Evolutionary conservation across 192 early-diverging fungal species (phyloP), one percentile per base, ranked within the genome.

Genomic region (Backusella australiensis): DNA sequence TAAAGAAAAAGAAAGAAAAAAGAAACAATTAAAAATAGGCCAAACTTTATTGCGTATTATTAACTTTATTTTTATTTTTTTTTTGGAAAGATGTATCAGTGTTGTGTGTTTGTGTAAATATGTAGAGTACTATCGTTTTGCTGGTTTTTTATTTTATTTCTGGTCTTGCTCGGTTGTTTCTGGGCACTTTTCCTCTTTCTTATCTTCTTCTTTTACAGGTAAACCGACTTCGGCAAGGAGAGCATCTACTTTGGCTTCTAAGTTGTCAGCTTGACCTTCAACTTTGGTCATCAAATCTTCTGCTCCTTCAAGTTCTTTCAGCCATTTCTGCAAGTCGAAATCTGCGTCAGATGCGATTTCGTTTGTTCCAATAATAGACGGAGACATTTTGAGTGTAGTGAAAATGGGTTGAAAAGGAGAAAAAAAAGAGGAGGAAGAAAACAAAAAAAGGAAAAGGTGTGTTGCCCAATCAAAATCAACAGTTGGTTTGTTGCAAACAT

Each of bases 181-280:
- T 34, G 46, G 32, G 4, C 6, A 34, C 7, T 68, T 34, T 69
- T 34, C 67, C 17, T 36, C 29, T 19, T 9, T 68, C 44, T 21
- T 15, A 21, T 44, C 23, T 71, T 39, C 4, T 71, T 17, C 7
- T 42, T 71, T 53, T 65, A 15, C 67, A 46, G 70, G 44, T 1
- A 71, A 6, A 19, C 70, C 70, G 1, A 71, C 36, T 26, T 74
- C 63, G 14, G 46, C 36, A n/a, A 78, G 53, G n/a, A 78, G 52
- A 52, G 65, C 77, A 42, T 78, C 77, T 29, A 78, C 66, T 65
- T 78, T 78, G 41, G 72, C 71, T 29, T 78, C 46, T 26, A 78
- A 72, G 9, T 14, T 38, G n/a, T 68, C 67, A 8, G 77, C 71
- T 56, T 78, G 73, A 14, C 72, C 36, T 69, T 78, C 77, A 0